These are phyloP conservation scores for Phlebiopsis flavidoalba DNA, from an alignment of 768 basidiomycete species.

Conservation along the genomic window DNA sequence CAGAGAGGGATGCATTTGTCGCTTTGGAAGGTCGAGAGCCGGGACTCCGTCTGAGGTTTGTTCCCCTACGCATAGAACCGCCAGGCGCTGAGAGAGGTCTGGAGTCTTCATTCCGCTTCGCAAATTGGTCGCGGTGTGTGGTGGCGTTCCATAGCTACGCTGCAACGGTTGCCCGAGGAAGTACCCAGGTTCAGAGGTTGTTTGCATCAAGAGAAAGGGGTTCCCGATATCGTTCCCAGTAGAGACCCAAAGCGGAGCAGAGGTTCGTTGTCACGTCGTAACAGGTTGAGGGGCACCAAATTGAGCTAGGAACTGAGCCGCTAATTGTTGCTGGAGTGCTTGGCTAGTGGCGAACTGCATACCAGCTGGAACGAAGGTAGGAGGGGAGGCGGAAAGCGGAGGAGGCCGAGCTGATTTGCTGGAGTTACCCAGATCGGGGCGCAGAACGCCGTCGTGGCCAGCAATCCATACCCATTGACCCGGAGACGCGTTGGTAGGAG, in stretches of 20 bases:
- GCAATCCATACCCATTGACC: conserved; percentile 1
- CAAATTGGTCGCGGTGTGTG: no score
- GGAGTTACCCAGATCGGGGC: neutral
- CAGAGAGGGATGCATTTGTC: neutral
- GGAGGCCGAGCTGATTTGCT: neutral
- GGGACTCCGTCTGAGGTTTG: neutral
- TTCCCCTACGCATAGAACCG: no score
- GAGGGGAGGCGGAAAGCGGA: neutral
- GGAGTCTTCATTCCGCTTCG: no score
- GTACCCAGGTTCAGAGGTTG: no score
- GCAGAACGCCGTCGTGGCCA: neutral
- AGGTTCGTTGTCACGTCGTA: neutral
- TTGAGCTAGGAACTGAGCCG: no score
- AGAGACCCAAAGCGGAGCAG: neutral
- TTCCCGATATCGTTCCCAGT: no score
- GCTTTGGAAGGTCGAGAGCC: neutral
- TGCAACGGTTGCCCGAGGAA: no score
- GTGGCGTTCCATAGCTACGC: no score
- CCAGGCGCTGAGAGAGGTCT: no score
- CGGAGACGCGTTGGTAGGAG: neutral
- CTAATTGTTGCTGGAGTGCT: no score
- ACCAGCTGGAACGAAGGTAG: neutral
- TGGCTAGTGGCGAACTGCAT: neutral
- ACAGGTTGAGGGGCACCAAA: neutral
- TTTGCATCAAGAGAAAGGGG: neutral